Percentiles rank a stretch among this genome's conserved stretches.
Evolutionary conservation across 148 eudicot species (phyloP).

Genomic region (Cornus controversa): DNA sequence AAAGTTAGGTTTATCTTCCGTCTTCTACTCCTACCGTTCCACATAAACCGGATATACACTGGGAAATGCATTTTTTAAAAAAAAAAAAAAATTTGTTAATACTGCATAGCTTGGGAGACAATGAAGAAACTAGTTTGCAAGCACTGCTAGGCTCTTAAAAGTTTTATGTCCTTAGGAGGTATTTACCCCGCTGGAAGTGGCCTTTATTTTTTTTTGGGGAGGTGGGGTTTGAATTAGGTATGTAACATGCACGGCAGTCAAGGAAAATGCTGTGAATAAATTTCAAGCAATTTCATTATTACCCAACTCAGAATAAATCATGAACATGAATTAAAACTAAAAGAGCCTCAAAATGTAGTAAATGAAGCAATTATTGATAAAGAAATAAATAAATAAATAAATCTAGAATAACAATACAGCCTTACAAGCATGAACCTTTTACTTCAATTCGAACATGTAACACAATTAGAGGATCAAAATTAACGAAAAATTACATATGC

Average conservation of each 20-base stretch:
- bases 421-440: neutral
- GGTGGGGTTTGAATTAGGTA: too few species aligned
- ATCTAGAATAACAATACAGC: neutral
- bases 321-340: neutral
- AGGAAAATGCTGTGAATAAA: neutral
- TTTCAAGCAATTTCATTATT: neutral
- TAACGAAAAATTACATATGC: neutral
- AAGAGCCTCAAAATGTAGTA: neutral
- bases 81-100: neutral
- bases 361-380: neutral
- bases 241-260: neutral
- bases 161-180: too few species aligned
- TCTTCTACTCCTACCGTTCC: too few species aligned
- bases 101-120: neutral
- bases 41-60: too few species aligned
- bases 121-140: neutral
- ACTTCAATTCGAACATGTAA: neutral
- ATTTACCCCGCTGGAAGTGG: too few species aligned
- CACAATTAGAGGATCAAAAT: neutral
- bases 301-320: conserved; percentile 4
- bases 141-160: neutral
- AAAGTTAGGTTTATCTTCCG: too few species aligned
- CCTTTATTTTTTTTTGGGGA: too few species aligned
- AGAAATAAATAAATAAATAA: neutral
- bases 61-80: neutral